phyloP scores from a whole-genome alignment of 805 yeast genomes.

The Saccharomyces paradoxus region DNA sequence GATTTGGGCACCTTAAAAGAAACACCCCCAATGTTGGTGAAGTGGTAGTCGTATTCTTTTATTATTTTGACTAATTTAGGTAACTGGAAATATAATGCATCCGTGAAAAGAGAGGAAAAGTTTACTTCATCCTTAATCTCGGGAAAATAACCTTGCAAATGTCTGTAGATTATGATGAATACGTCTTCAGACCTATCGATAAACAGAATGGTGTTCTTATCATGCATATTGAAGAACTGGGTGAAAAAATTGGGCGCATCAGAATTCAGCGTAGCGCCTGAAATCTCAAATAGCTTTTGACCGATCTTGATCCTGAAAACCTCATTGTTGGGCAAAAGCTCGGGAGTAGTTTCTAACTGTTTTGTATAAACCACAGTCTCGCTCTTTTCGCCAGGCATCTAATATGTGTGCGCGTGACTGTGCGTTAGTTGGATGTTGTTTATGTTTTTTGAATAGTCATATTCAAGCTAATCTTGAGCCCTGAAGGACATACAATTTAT shows the following conservation, averaged over 20 bases:
- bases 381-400: background rate
- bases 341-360: background rate
- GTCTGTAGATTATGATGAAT: slow-evolving; percentile 56
- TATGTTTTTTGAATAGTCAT: background rate
- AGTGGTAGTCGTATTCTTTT: slow-evolving; percentile 43
- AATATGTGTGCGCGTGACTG: background rate
- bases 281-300: slow-evolving; percentile 39
- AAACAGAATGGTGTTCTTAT: slow-evolving; percentile 33
- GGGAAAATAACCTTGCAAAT: slow-evolving; percentile 71
- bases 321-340: slow-evolving; percentile 53
- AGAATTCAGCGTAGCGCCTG: slow-evolving; percentile 75
- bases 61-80: slow-evolving; percentile 43
- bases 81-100: slow-evolving; percentile 61
- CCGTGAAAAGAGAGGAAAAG: slow-evolving; percentile 55
- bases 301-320: slow-evolving; percentile 67
- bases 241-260: slow-evolving; percentile 88
- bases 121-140: slow-evolving; percentile 48
- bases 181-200: slow-evolving; percentile 69
- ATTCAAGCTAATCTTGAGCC: background rate
- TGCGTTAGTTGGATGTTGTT: background rate
- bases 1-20: slow-evolving; percentile 51
- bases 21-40: slow-evolving; percentile 48
- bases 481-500: background rate
- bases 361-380: background rate
- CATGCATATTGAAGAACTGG: slow-evolving; percentile 40